These are phyloP conservation scores for Paracorniculantispora psalliotae DNA, from an alignment of 2,329 filamentous ascomycete species.

Conservation along the genomic window DNA sequence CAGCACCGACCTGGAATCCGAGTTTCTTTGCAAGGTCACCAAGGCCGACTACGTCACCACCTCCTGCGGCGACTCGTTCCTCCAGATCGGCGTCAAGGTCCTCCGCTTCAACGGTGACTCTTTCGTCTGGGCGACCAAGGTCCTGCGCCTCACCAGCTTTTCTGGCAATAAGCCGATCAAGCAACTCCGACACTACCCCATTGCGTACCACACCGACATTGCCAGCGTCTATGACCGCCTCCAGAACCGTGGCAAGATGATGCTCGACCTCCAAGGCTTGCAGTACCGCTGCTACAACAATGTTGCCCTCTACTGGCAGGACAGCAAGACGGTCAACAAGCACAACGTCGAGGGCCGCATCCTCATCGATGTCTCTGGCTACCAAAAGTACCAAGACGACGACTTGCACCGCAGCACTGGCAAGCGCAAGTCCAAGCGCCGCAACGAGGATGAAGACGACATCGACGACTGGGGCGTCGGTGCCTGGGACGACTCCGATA, in stretches of 20 bases:
- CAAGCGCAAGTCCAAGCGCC: constrained; percentile 26
- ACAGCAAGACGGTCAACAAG: constrained; percentile 20
- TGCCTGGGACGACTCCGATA: constrained; percentile 9
- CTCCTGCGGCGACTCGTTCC: neutral
- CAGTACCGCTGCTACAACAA: constrained; percentile 38
- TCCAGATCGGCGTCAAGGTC: constrained; percentile 29
- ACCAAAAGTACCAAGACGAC: constrained; percentile 34
- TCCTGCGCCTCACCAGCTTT: constrained; percentile 29
- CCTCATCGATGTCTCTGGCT: constrained; percentile 37
- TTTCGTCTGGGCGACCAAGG: constrained; percentile 36
- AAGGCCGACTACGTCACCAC: constrained; percentile 26
- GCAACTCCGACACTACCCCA: constrained; percentile 35
- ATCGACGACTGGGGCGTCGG: constrained; percentile 11
- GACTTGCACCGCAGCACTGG: constrained; percentile 18
- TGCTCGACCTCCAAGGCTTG: constrained; percentile 38
- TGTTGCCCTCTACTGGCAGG: constrained; percentile 28
- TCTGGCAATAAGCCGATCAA: constrained; percentile 36
- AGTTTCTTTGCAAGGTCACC: constrained; percentile 36
- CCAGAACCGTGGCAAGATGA: constrained; percentile 31
- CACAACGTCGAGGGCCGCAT: constrained; percentile 37
- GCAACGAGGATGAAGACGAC: constrained; percentile 9
- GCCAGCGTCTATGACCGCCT: constrained; percentile 26
- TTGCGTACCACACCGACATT: constrained; percentile 28
- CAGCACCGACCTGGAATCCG: constrained; percentile 33
- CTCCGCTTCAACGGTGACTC: constrained; percentile 35